phyloP scores from a whole-genome alignment of 495 filamentous ascomycete genomes.

The Aspergillus kassunensis region DNA sequence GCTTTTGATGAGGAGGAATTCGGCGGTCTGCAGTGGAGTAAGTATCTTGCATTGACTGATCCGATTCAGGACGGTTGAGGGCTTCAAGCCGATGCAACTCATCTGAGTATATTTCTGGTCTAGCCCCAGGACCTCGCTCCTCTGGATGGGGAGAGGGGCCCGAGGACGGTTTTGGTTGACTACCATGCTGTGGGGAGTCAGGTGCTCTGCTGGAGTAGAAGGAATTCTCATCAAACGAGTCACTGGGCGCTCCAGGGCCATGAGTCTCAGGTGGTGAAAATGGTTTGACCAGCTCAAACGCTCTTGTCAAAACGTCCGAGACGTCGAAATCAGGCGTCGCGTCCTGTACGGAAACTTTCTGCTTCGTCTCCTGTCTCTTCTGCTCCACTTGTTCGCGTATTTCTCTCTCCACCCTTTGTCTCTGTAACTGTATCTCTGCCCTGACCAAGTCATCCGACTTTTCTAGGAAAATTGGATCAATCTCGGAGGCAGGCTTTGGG shows the following conservation, averaged over 20 bases:
- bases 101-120: constrained; percentile 36
- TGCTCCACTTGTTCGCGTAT: constrained; percentile 73
- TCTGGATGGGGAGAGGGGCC: constrained; percentile 22
- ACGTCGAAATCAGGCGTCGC: constrained; percentile 69
- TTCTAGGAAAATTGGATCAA: constrained; percentile 75
- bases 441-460: constrained; percentile 81
- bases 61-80: constrained; percentile 40
- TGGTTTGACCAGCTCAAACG: constrained; percentile 66
- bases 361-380: constrained; percentile 51
- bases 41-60: constrained; percentile 47
- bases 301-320: constrained; percentile 66
- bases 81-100: constrained; percentile 48
- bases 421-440: constrained; percentile 75
- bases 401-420: constrained; percentile 72
- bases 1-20: constrained; percentile 29
- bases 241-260: constrained; percentile 55
- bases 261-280: constrained; percentile 50
- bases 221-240: constrained; percentile 88
- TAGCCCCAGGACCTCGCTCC: constrained; percentile 21
- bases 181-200: constrained; percentile 40
- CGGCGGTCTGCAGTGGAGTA: constrained; percentile 42
- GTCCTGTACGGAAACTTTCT: constrained; percentile 54
- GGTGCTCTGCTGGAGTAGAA: constrained; percentile 83
- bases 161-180: constrained; percentile 30
- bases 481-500: constrained; percentile 43